A percentile compares a stretch with the other conserved stretches of the same genome.
phyloP scores from a whole-genome alignment of 805 yeast genomes.

The Hanseniaspora meyeri region DNA sequence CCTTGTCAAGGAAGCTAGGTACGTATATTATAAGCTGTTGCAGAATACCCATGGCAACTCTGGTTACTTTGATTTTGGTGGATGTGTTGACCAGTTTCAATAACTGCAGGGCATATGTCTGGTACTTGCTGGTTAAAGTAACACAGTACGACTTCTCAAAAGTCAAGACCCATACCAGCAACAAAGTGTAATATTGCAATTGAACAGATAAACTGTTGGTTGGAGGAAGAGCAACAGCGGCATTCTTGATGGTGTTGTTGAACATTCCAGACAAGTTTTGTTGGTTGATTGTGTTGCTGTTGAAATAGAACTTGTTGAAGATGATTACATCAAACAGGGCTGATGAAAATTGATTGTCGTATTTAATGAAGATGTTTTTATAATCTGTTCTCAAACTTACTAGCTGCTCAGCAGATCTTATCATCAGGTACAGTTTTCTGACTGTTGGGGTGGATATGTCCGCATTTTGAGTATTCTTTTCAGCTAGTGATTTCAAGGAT shows the following conservation, averaged over 20 bases:
- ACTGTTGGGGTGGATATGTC: neutral
- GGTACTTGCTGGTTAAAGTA: constrained; percentile 43
- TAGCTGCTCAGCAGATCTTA: constrained; percentile 10
- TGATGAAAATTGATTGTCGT: constrained; percentile 1
- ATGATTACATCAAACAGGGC: constrained; percentile 1
- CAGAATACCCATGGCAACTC: constrained; percentile 68
- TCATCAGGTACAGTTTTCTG: constrained; percentile 6
- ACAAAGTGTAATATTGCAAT: constrained; percentile 65
- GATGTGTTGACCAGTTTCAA: constrained; percentile 57
- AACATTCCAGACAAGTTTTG: neutral
- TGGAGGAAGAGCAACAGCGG: constrained; percentile 6
- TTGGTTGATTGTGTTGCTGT: neutral
- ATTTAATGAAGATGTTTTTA: constrained; percentile 1
- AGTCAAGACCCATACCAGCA: constrained; percentile 74
- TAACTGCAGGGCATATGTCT: constrained; percentile 35
- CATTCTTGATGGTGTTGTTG: neutral
- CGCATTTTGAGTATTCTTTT: neutral
- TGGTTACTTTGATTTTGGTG: constrained; percentile 80
- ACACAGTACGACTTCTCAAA: constrained; percentile 46
- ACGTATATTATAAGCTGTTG: constrained; percentile 38
- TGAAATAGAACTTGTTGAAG: constrained; percentile 1
- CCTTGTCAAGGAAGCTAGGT: constrained; percentile 47
- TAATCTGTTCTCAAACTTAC: constrained; percentile 2
- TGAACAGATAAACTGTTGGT: constrained; percentile 49
- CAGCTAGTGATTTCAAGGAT: neutral